Percentiles rank a stretch among this genome's conserved stretches.
phyloP scores from a whole-genome alignment of 805 yeast species.

The Starmerella bombi region DNA sequence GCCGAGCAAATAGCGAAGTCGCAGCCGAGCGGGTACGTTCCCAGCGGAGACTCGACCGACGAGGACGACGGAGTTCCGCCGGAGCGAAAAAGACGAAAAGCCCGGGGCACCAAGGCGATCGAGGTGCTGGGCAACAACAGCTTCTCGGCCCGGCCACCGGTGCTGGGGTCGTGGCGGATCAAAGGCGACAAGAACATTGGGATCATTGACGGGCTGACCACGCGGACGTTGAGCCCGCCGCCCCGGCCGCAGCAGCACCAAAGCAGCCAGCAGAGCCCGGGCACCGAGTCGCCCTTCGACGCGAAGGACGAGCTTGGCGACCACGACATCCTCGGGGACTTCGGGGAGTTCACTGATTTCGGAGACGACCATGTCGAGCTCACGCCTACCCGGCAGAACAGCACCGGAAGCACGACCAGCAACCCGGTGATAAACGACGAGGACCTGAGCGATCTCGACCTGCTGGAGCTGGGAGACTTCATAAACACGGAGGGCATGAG shows the following conservation, averaged over 20 bases:
- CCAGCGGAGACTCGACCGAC: conserved; percentile 83
- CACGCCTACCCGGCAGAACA: neutral
- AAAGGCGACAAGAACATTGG: conserved; percentile 66
- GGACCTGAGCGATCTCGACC: conserved; percentile 34
- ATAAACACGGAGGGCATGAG: conserved; percentile 69
- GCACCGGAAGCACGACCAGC: neutral
- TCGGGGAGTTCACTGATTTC: conserved; percentile 13
- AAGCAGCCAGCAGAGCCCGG: neutral
- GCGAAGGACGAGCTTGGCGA: neutral
- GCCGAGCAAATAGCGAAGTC: neutral
- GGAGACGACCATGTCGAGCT: neutral
- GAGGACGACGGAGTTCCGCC: conserved; percentile 78
- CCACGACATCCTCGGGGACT: neutral
- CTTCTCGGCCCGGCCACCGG: conserved; percentile 79
- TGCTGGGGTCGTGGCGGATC: conserved; percentile 74
- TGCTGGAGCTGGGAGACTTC: conserved; percentile 51
- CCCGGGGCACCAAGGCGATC: conserved; percentile 67
- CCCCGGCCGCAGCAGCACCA: neutral
- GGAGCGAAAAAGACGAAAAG: conserved; percentile 34
- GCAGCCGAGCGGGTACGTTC: conserved; percentile 11
- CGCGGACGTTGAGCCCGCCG: conserved; percentile 60
- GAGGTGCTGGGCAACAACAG: conserved; percentile 83
- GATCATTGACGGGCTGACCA: conserved; percentile 85
- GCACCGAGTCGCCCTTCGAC: neutral
- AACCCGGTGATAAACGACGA: conserved; percentile 26